Percentiles rank a stretch among this genome's conserved stretches.
Evolutionary conservation across 495 filamentous ascomycete genomes (phyloP).

Genomic region (Terfezia claveryi): DNA sequence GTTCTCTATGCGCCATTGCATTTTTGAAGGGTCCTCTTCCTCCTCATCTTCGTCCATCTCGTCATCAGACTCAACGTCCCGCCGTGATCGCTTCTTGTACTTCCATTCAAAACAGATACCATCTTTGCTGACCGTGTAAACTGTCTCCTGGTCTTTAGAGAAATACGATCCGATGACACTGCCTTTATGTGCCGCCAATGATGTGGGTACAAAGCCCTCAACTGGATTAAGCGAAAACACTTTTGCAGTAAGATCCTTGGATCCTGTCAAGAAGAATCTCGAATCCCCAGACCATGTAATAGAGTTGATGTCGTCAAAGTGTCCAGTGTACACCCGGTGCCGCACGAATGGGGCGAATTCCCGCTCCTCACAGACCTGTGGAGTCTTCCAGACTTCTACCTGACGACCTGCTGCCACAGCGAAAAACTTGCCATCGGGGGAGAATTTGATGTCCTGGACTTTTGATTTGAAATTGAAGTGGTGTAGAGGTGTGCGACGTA

Average conservation of each 20-base stretch:
- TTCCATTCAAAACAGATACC: slow-evolving; percentile 41
- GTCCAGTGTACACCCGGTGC: slow-evolving; percentile 64
- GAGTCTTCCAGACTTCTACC: slow-evolving; percentile 88
- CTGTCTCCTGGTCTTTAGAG: slow-evolving; percentile 64
- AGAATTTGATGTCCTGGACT: slow-evolving; percentile 71
- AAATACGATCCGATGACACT: slow-evolving; percentile 77
- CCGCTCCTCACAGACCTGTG: slow-evolving; percentile 56
- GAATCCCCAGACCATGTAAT: slow-evolving; percentile 93
- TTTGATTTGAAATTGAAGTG: slow-evolving; percentile 81
- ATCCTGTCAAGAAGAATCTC: slow-evolving; percentile 73
- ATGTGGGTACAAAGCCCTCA: slow-evolving; percentile 71
- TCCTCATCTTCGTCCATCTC: slow-evolving; percentile 36
- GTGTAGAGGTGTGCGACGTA: slow-evolving; percentile 62
- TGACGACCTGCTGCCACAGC: slow-evolving; percentile 64
- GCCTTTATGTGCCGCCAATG: slow-evolving; percentile 71
- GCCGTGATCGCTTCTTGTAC: slow-evolving; percentile 26
- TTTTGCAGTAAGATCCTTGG: slow-evolving; percentile 74
- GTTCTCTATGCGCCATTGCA: slow-evolving; percentile 64
- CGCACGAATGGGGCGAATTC: slow-evolving; percentile 88
- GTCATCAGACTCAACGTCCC: slow-evolving; percentile 28
- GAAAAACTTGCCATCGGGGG: slow-evolving; percentile 75
- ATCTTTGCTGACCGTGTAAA: slow-evolving; percentile 37
- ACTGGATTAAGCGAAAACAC: slow-evolving; percentile 86
- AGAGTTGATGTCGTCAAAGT: slow-evolving; percentile 64
- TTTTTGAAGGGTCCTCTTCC: slow-evolving; percentile 32